Conservation (phyloP, 139 green algal species). For the Chlamydomonas sp. region DNA sequence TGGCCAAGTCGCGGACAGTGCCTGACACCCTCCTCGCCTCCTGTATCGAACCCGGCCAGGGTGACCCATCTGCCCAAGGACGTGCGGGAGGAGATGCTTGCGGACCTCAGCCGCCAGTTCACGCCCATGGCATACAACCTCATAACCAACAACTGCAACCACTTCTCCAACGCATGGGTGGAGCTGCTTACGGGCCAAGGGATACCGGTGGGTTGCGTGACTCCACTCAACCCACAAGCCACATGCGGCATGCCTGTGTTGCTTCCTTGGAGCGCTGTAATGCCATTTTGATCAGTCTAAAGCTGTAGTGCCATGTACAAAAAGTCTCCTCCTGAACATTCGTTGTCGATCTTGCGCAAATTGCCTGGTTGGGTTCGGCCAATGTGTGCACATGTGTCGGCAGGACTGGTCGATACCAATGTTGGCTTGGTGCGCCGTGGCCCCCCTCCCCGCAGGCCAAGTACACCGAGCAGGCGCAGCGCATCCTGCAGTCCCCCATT, state of each 20-base stretch:
- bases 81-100: constrained; percentile 42
- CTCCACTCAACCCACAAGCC: not conserved
- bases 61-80: constrained; percentile 23
- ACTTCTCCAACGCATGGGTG: constrained; percentile 73
- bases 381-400: not conserved
- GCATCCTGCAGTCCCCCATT: constrained; percentile 42
- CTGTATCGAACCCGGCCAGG: not conserved
- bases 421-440: too few species aligned
- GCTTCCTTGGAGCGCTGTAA: not conserved
- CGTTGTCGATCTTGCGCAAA: not conserved
- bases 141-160: constrained; percentile 86
- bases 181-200: constrained; percentile 66
- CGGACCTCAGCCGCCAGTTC: constrained; percentile 37
- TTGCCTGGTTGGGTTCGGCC: too few species aligned
- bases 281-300: too few species aligned
- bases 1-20: not conserved
- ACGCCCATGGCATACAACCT: constrained; percentile 68
- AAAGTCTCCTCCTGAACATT: too few species aligned
- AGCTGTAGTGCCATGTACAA: too few species aligned
- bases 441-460: not conserved
- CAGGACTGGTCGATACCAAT: not conserved
- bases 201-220: constrained; percentile 39
- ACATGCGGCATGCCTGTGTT: not conserved
- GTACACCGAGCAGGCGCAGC: constrained; percentile 39
- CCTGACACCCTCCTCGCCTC: not conserved